phyloP scores from a whole-genome alignment of 208 protist species.

The Wallacemonas sp. region DNA sequence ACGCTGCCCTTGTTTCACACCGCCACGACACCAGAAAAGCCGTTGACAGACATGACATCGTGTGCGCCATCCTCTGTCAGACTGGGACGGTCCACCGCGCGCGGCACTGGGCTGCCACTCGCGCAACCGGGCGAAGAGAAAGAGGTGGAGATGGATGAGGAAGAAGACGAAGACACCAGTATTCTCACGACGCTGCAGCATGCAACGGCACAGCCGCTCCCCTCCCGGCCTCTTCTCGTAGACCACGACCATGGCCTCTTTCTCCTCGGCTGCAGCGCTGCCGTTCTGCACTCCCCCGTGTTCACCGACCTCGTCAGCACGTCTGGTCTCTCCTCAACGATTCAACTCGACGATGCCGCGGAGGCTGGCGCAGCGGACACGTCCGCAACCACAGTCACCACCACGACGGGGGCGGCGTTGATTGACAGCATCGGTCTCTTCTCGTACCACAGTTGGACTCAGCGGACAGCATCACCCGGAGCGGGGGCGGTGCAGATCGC shows the following conservation, averaged over 20 bases:
- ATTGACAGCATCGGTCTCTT: conserved; percentile 6
- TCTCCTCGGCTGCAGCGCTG: background rate
- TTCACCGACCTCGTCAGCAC: background rate
- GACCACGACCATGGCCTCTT: conserved; percentile 7
- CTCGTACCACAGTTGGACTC: conserved; percentile 1
- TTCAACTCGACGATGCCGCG: background rate
- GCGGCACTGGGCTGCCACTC: too few relatives aligned
- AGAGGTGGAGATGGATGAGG: too few relatives aligned
- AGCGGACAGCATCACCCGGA: background rate
- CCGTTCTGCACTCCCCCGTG: background rate
- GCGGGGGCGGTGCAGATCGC: background rate
- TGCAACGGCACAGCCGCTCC: background rate
- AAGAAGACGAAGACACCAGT: background rate
- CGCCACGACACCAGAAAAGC: too few relatives aligned
- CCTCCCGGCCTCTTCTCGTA: conserved; percentile 1
- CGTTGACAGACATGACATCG: too few relatives aligned
- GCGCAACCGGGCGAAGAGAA: too few relatives aligned
- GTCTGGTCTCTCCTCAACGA: background rate
- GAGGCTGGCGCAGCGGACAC: background rate
- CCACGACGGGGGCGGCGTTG: too few relatives aligned
- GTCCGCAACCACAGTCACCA: too few relatives aligned
- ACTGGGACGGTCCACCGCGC: too few relatives aligned
- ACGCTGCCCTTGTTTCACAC: conserved; percentile 8
- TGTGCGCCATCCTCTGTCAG: too few relatives aligned
- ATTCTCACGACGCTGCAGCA: background rate